phyloP scores from a whole-genome alignment of 2,329 filamentous ascomycete species.

The Aspergillus fumigatus region DNA sequence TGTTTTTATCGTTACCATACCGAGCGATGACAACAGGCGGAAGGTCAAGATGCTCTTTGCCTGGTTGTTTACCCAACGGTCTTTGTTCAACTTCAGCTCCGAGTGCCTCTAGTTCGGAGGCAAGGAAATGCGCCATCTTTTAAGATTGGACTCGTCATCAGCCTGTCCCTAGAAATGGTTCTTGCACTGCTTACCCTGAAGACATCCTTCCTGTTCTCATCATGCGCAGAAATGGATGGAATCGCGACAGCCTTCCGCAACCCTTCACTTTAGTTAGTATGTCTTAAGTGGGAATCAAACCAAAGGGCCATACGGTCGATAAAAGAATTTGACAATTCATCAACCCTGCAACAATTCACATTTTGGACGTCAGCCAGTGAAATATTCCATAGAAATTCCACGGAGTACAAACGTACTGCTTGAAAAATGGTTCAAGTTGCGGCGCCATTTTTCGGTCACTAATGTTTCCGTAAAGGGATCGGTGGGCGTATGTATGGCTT shows the following conservation, averaged over 20 bases:
- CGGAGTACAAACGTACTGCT: slow-evolving; percentile 52
- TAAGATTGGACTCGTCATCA: neutral
- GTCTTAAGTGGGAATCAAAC: neutral
- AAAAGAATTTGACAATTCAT: slow-evolving; percentile 71
- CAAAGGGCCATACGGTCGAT: slow-evolving; percentile 62
- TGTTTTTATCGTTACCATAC: slow-evolving; percentile 87
- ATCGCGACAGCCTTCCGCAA: slow-evolving; percentile 91
- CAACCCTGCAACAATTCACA: slow-evolving; percentile 50
- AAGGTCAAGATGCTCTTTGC: slow-evolving; percentile 83
- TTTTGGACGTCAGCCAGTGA: slow-evolving; percentile 4
- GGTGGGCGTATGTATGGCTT: slow-evolving; percentile 19
- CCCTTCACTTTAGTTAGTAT: slow-evolving; percentile 28
- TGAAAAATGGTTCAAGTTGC: slow-evolving; percentile 86
- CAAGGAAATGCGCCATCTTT: slow-evolving; percentile 88
- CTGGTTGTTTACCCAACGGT: slow-evolving; percentile 83
- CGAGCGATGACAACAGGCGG: slow-evolving; percentile 88
- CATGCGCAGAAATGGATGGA: slow-evolving; percentile 89
- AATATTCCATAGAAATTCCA: neutral
- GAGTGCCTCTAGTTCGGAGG: slow-evolving; percentile 72
- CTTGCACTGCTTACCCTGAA: slow-evolving; percentile 56
- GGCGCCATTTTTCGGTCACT: slow-evolving; percentile 70
- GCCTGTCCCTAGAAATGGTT: neutral
- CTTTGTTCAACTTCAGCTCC: slow-evolving; percentile 86
- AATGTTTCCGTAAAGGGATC: slow-evolving; percentile 44
- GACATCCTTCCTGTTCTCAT: slow-evolving; percentile 83